Percentiles rank a stretch among this genome's conserved stretches.
phyloP scores from a whole-genome alignment of 148 eudicot species.

The Camellia lanceoleosa region DNA sequence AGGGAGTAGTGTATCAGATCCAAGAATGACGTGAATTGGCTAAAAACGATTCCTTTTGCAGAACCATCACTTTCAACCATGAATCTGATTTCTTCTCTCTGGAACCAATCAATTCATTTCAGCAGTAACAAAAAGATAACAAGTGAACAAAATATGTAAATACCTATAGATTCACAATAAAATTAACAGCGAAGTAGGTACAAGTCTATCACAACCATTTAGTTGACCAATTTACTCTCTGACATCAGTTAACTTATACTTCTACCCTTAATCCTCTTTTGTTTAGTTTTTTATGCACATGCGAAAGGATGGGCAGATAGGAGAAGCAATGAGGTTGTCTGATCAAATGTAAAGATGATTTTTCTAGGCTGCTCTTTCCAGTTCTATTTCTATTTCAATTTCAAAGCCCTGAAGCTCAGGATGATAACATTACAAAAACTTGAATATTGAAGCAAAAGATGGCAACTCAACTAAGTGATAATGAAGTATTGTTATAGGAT shows the following conservation, averaged over 20 bases:
- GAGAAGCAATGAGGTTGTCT: not conserved
- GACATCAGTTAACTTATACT: not conserved
- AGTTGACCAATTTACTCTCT: not conserved
- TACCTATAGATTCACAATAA: not conserved
- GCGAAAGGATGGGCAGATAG: not conserved
- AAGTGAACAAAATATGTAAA: not conserved
- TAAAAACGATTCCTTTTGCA: slow-evolving; percentile 93
- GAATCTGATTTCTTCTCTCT: slow-evolving; percentile 90
- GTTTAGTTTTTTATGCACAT: not conserved
- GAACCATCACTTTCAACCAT: slow-evolving; percentile 97
- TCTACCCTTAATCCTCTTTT: not conserved
- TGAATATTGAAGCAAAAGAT: too few relatives aligned
- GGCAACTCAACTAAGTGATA: too few relatives aligned
- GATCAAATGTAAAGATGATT: not conserved
- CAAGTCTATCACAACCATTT: slow-evolving; percentile 7
- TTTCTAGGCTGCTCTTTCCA: too few relatives aligned
- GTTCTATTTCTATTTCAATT: too few relatives aligned
- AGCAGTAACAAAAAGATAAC: slow-evolving; percentile 14
- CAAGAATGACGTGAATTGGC: slow-evolving; percentile 93
- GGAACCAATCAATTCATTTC: slow-evolving; percentile 18
- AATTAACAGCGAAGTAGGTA: not conserved
- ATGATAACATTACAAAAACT: too few relatives aligned
- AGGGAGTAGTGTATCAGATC: slow-evolving; percentile 84
- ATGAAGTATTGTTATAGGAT: too few relatives aligned
- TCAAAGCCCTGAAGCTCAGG: too few relatives aligned